phyloP scores from a whole-genome alignment of 2,329 filamentous ascomycete species.

The Colletotrichum camelliae region DNA sequence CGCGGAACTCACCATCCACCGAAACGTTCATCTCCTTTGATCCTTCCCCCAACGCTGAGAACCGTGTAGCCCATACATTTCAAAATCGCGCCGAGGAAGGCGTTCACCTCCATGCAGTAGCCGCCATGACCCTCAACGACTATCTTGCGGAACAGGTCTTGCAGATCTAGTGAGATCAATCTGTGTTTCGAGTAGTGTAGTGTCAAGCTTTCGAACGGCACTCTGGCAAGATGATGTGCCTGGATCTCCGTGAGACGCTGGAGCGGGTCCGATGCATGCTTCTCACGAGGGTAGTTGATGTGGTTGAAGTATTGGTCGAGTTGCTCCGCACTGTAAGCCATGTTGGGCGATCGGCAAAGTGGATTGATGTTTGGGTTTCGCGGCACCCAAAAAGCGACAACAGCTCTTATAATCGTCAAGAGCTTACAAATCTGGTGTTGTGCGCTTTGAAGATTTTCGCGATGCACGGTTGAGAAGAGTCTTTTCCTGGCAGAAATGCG shows the following conservation, averaged over 20 bases:
- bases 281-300: constrained; percentile 29
- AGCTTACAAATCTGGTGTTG: background rate
- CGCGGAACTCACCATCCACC: constrained; percentile 23
- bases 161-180: constrained; percentile 41
- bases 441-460: background rate
- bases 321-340: constrained; percentile 31
- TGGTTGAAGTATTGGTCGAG: constrained; percentile 33
- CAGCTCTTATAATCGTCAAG: background rate
- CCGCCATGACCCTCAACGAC: constrained; percentile 51
- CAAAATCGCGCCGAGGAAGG: constrained; percentile 52
- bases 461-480: background rate
- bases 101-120: constrained; percentile 59
- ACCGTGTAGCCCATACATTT: constrained; percentile 53
- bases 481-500: background rate
- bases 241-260: constrained; percentile 36
- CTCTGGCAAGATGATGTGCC: constrained; percentile 48
- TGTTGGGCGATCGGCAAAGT: background rate
- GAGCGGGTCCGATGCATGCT: constrained; percentile 29
- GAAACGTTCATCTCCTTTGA: constrained; percentile 23
- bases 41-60: constrained; percentile 51
- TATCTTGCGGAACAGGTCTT: constrained; percentile 49
- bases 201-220: constrained; percentile 61
- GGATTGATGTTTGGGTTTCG: background rate
- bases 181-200: constrained; percentile 53
- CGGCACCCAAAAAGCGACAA: background rate